Evolutionary conservation across 2,329 filamentous ascomycete genomes (phyloP).

Genomic region (Herpomyces periplanetae): DNA sequence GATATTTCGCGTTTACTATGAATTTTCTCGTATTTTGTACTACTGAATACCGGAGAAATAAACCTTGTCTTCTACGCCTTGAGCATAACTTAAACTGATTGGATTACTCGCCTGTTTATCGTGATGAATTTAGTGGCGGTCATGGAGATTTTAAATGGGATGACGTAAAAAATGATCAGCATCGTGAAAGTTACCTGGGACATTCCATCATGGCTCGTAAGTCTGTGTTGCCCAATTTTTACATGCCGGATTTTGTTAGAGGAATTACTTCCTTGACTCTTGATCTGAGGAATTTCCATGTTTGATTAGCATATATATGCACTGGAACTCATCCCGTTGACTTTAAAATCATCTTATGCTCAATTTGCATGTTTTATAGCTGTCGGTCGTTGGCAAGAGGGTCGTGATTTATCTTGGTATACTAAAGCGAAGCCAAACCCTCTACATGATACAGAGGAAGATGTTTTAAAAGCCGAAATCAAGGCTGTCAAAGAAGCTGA

Average conservation of each 20-base stretch:
- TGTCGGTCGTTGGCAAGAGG: slow-evolving; percentile 64
- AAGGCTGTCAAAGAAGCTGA: slow-evolving; percentile 56
- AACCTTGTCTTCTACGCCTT: too few species aligned
- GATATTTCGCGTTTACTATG: too few species aligned
- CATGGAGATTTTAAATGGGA: slow-evolving; percentile 81
- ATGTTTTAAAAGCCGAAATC: slow-evolving; percentile 29
- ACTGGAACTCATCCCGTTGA: neutral
- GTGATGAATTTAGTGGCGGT: slow-evolving; percentile 24
- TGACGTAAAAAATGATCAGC: slow-evolving; percentile 45
- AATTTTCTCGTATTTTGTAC: too few species aligned
- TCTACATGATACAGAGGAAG: too few species aligned
- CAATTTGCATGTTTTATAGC: slow-evolving; percentile 7
- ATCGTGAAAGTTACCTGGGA: slow-evolving; percentile 65
- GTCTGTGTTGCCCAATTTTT: slow-evolving; percentile 2
- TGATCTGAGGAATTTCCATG: too few species aligned
- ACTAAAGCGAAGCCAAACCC: too few species aligned
- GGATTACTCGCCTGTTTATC: too few species aligned
- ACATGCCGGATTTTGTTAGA: neutral
- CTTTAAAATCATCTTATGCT: slow-evolving; percentile 1
- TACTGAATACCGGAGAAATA: too few species aligned
- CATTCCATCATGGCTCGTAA: slow-evolving; percentile 47
- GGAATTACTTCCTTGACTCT: too few species aligned
- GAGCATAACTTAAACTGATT: too few species aligned
- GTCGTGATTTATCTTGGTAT: slow-evolving; percentile 25
- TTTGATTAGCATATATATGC: too few species aligned